These are phyloP conservation scores for Stagonosporopsis chrysanthemi DNA, from an alignment of 2,329 filamentous ascomycete species.

Conservation along the genomic window DNA sequence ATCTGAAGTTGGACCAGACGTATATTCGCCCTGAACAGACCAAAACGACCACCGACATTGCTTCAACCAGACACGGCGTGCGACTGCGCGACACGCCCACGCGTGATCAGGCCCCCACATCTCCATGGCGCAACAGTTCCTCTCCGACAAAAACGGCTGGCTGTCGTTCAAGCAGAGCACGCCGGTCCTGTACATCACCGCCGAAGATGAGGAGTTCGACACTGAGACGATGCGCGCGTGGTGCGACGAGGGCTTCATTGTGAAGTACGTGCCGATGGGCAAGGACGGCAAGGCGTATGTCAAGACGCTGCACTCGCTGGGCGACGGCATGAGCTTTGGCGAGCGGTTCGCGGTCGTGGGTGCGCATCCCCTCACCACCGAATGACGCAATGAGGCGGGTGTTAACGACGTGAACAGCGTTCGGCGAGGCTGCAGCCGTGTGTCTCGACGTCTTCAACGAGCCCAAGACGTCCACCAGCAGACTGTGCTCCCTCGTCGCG, in stretches of 20 bases:
- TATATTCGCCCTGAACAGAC: no score
- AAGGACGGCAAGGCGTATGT: conserved; percentile 59
- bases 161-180: conserved; percentile 53
- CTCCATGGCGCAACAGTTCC: conserved; percentile 46
- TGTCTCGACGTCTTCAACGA: conserved; percentile 66
- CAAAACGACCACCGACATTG: no score
- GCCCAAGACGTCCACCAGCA: conserved; percentile 57
- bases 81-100: background rate
- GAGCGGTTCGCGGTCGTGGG: conserved; percentile 70
- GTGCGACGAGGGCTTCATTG: conserved; percentile 67
- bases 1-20: no score
- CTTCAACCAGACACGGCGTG: background rate
- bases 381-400: background rate
- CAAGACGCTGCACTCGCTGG: conserved; percentile 58
- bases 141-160: conserved; percentile 49
- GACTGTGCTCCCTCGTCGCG: conserved; percentile 66
- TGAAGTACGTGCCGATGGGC: conserved; percentile 63
- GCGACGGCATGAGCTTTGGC: conserved; percentile 63
- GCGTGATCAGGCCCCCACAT: conserved; percentile 1
- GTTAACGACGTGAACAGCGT: conserved; percentile 56
- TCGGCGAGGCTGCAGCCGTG: conserved; percentile 66
- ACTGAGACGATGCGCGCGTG: conserved; percentile 61
- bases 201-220: conserved; percentile 65
- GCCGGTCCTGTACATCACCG: conserved; percentile 58
- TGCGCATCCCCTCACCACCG: conserved; percentile 39